Evolutionary conservation across 2,329 filamentous ascomycete genomes (phyloP).

Genomic region (Nannizziopsis barbatae): DNA sequence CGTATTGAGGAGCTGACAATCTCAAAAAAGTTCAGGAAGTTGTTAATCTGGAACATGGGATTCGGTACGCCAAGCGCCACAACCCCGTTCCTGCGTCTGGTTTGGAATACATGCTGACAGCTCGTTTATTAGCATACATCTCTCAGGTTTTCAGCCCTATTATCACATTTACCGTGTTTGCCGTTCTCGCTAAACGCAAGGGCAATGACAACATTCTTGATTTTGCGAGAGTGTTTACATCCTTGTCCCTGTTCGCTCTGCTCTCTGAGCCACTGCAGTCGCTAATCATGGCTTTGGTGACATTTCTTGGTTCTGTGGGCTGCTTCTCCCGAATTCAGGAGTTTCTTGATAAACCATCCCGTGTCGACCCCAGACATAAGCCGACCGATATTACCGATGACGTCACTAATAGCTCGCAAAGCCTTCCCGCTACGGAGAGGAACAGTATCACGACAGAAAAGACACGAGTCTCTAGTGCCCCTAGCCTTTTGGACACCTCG

Average conservation of each 20-base stretch:
- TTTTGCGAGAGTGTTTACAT: conserved; percentile 37
- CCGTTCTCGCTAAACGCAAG: conserved; percentile 29
- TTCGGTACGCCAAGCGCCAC: conserved; percentile 22
- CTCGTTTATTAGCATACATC: conserved; percentile 24
- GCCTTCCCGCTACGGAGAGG: conserved; percentile 4
- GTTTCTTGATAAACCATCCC: conserved; percentile 31
- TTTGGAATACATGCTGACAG: conserved; percentile 14
- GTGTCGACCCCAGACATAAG: conserved; percentile 20
- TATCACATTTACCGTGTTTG: conserved; percentile 37
- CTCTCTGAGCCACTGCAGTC: conserved; percentile 37
- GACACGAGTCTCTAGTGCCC: conserved; percentile 10
- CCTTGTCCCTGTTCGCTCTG: conserved; percentile 39
- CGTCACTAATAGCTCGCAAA: conserved; percentile 10
- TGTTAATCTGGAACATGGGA: conserved; percentile 33
- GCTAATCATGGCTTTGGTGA: conserved; percentile 37
- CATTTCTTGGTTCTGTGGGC: conserved; percentile 36
- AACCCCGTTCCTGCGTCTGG: not conserved
- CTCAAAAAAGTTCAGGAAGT: conserved; percentile 33
- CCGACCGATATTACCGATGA: conserved; percentile 8
- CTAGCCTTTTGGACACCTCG: conserved; percentile 4
- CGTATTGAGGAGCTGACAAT: conserved; percentile 33
- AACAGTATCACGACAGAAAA: conserved; percentile 10
- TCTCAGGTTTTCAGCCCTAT: conserved; percentile 37
- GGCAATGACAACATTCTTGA: conserved; percentile 26
- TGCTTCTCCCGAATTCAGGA: conserved; percentile 39